Evolutionary conservation across 805 yeast genomes (phyloP).

Genomic region (Ogataea minuta): DNA sequence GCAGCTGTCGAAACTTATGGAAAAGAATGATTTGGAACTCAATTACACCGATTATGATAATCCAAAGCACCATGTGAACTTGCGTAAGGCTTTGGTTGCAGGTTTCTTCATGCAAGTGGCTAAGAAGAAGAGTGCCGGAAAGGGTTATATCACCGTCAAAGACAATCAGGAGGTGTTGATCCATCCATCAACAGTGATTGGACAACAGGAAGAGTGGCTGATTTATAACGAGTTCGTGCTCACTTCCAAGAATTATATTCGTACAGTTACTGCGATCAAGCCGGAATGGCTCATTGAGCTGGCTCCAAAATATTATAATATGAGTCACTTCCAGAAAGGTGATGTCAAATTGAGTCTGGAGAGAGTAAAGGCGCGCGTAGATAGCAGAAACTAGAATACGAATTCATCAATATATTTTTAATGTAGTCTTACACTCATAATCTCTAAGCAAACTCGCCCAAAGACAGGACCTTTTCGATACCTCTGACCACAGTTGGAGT

Average conservation of each 20-base stretch:
- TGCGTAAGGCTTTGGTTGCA: conserved; percentile 81
- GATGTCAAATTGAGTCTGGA: conserved; percentile 71
- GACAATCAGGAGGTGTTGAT: conserved; percentile 94
- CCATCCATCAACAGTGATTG: conserved; percentile 90
- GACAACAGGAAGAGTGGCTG: conserved; percentile 90
- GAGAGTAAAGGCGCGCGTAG: conserved; percentile 50
- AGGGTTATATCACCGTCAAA: conserved; percentile 86
- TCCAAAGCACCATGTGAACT: conserved; percentile 66
- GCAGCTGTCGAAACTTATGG: conserved; percentile 83
- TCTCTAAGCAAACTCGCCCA: conserved; percentile 38
- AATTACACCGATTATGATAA: conserved; percentile 66
- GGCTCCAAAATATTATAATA: conserved; percentile 70
- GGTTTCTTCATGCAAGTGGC: conserved; percentile 99
- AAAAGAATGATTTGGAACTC: conserved; percentile 70
- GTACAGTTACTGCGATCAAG: conserved; percentile 87
- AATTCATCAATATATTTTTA: conserved; percentile 8
- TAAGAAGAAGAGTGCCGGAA: conserved; percentile 77
- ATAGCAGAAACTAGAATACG: conserved; percentile 38
- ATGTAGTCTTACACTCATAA: conserved; percentile 8
- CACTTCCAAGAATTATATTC: conserved; percentile 88
- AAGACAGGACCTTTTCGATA: conserved; percentile 71
- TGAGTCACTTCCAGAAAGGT: conserved; percentile 62
- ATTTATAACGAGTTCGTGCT: conserved; percentile 93
- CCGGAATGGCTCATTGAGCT: conserved; percentile 91
- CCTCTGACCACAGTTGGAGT: conserved; percentile 86